A percentile compares a stretch with the other conserved stretches of the same genome.
Conservation (phyloP, 441 rosid genomes). For the Lepidium campestre region DNA sequence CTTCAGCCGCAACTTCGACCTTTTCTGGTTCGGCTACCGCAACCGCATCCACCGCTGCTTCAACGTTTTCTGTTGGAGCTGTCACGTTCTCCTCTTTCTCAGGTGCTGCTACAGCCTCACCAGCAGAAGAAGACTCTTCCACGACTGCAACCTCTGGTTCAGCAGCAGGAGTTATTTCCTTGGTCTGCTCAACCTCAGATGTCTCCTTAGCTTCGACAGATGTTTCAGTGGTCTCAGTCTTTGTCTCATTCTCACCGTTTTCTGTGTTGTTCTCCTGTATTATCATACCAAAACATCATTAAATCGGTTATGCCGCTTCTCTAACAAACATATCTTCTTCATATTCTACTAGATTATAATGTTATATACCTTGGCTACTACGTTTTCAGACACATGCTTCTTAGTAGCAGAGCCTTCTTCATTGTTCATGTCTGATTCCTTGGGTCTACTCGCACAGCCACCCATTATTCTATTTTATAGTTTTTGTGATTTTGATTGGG, state of each 20-base stretch:
- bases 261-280: constrained; percentile 25
- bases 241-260: constrained; percentile 16
- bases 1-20: background rate
- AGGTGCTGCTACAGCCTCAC: constrained; percentile 1
- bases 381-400: constrained; percentile 15
- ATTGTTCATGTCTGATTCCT: constrained; percentile 34
- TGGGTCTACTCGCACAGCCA: constrained; percentile 51
- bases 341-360: background rate
- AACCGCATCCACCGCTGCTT: background rate
- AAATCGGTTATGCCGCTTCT: background rate
- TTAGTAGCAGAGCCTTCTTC: constrained; percentile 19
- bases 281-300: background rate
- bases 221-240: constrained; percentile 16
- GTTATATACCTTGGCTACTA: constrained; percentile 21
- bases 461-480: constrained; percentile 31
- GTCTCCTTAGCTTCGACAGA: constrained; percentile 23
- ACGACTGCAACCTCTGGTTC: constrained; percentile 20
- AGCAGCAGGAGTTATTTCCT: constrained; percentile 10
- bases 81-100: constrained; percentile 7
- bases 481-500: constrained; percentile 13
- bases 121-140: constrained; percentile 16
- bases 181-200: constrained; percentile 15
- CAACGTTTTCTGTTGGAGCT: constrained; percentile 8
- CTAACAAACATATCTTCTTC: no score
- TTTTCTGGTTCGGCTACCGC: constrained; percentile 1